Conservation (phyloP, 192 early-diverging fungal genomes). For the Tieghemiomyces parasiticus region DNA sequence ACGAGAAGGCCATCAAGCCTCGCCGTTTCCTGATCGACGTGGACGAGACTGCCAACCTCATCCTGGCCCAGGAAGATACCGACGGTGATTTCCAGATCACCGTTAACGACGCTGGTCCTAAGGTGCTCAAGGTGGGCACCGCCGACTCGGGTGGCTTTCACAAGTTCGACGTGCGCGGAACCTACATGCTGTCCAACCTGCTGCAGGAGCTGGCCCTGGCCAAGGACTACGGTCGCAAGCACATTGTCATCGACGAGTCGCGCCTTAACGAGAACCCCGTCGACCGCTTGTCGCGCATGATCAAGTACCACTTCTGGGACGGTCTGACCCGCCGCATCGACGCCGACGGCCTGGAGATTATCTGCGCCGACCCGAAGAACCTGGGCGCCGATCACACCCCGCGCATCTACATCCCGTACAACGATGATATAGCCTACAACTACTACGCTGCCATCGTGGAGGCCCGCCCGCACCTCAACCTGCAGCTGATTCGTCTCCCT, state of each 20-base stretch:
- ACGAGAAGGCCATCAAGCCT: conserved; percentile 42
- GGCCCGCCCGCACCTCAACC: conserved; percentile 44
- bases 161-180: conserved; percentile 83
- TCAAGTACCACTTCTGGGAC: conserved; percentile 91
- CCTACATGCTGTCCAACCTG: conserved; percentile 88
- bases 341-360: conserved; percentile 69
- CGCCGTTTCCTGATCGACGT: conserved; percentile 79
- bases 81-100: conserved; percentile 94
- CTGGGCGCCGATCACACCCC: conserved; percentile 52
- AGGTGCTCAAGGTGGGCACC: conserved; percentile 71
- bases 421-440: conserved; percentile 52
- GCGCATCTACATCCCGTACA: conserved; percentile 84
- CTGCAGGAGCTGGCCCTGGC: conserved; percentile 92
- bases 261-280: conserved; percentile 91
- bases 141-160: conserved; percentile 72
- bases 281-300: conserved; percentile 75
- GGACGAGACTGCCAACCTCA: conserved; percentile 51
- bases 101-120: conserved; percentile 80
- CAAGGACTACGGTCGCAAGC: conserved; percentile 66
- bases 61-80: conserved; percentile 90
- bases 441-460: conserved; percentile 66
- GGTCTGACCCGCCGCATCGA: conserved; percentile 81
- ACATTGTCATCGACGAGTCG: conserved; percentile 79
- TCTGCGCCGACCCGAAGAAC: conserved; percentile 90
- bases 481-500: conserved; percentile 73